phyloP scores from a whole-genome alignment of 1,284 basidiomycete genomes.

The Austroboletus novae-zelandiae region DNA sequence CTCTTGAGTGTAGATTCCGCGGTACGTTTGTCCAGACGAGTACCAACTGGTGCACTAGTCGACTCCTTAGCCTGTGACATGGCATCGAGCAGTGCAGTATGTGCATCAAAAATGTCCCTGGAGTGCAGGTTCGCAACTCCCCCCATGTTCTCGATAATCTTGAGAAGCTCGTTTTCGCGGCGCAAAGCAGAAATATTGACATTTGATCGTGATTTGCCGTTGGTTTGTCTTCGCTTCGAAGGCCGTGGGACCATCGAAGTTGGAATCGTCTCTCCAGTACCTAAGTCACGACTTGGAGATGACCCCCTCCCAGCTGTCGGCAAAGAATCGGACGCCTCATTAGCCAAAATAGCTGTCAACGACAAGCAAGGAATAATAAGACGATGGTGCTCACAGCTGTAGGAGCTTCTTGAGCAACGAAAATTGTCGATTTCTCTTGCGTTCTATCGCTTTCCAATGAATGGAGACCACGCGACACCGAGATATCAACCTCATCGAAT shows the following conservation, averaged over 20 bases:
- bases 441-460: not conserved
- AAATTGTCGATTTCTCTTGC: not conserved
- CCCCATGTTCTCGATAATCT: conserved; percentile 57
- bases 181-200: conserved; percentile 72
- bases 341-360: conserved; percentile 1
- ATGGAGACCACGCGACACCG: not conserved
- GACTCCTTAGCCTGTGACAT: conserved; percentile 58
- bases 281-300: not conserved
- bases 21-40: conserved; percentile 72
- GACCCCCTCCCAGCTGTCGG: not conserved
- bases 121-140: conserved; percentile 64
- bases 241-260: conserved; percentile 5
- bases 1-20: conserved; percentile 54
- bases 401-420: conserved; percentile 1
- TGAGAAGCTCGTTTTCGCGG: conserved; percentile 72
- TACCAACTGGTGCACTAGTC: conserved; percentile 64
- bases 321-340: not conserved
- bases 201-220: conserved; percentile 34
- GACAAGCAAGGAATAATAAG: not conserved
- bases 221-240: conserved; percentile 24
- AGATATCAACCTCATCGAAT: not conserved
- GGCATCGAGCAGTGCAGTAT: conserved; percentile 54
- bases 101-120: conserved; percentile 66
- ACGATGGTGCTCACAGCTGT: conserved; percentile 7
- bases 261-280: not conserved